Evolutionary conservation across 169 alveolate genomes (phyloP).

Genomic region (Eimeria sp.): DNA sequence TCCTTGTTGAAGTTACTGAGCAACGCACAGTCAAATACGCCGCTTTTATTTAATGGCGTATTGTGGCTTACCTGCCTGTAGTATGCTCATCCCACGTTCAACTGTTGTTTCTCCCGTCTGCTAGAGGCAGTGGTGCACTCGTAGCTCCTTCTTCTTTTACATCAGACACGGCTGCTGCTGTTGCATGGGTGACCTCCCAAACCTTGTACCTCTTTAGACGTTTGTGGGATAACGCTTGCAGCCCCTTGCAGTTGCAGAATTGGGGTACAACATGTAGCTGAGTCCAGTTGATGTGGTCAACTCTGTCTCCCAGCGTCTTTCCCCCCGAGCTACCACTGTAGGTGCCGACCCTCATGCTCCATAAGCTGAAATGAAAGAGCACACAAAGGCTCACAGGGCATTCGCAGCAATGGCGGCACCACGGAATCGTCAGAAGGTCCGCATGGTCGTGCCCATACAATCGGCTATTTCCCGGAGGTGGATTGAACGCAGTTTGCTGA

Average conservation of each 20-base stretch:
- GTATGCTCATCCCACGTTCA: neutral
- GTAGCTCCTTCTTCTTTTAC: neutral
- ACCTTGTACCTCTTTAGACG: neutral
- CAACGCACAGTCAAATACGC: conserved; percentile 29
- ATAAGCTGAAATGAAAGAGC: neutral
- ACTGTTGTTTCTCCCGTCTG: neutral
- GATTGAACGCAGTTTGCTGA: neutral
- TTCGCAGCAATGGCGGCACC: neutral
- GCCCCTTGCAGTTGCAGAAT: neutral
- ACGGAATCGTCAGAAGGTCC: too few species aligned
- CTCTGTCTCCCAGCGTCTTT: neutral
- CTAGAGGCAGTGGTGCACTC: neutral
- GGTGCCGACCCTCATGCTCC: neutral
- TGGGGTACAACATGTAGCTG: neutral
- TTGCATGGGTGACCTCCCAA: neutral
- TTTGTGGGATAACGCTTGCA: neutral
- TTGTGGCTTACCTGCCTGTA: neutral
- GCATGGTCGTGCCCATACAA: too few species aligned
- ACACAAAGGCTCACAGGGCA: neutral
- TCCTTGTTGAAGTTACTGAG: conserved; percentile 47
- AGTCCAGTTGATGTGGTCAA: neutral
- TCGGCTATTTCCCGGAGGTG: too few species aligned
- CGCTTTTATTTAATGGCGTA: neutral
- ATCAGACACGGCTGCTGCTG: neutral
- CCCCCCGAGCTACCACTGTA: neutral